Conservation (phyloP, 306 rosid genomes). For the Cicer bijugum region DNA sequence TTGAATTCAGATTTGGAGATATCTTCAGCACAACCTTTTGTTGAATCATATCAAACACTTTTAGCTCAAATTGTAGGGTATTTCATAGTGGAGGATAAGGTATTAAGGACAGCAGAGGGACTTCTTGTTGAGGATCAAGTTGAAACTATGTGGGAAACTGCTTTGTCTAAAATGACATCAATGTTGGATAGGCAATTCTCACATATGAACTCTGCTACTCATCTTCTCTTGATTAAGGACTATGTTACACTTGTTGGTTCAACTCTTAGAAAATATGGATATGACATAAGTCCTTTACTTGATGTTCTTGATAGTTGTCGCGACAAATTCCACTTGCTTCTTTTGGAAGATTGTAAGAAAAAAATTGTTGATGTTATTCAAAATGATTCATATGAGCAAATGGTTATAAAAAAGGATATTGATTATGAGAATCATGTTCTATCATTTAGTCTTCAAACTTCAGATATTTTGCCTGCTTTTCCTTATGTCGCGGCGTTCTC, state of each 20-base stretch:
- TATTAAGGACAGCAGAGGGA: slow-evolving; percentile 77
- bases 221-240: slow-evolving; percentile 91
- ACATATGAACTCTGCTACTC: slow-evolving; percentile 71
- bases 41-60: slow-evolving; percentile 78
- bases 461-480: slow-evolving; percentile 89
- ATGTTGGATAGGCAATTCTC: slow-evolving; percentile 77
- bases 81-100: slow-evolving; percentile 91
- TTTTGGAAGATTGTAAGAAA: slow-evolving; percentile 65
- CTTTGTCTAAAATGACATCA: slow-evolving; percentile 66
- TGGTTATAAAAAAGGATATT: slow-evolving; percentile 77
- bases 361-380: slow-evolving; percentile 60
- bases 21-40: slow-evolving; percentile 74
- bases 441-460: slow-evolving; percentile 70
- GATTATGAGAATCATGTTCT: slow-evolving; percentile 78
- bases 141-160: slow-evolving; percentile 87
- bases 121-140: slow-evolving; percentile 70
- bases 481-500: slow-evolving; percentile 89
- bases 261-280: slow-evolving; percentile 81
- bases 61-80: slow-evolving; percentile 90
- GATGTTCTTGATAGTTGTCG: slow-evolving; percentile 66
- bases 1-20: slow-evolving; percentile 85
- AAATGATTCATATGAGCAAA: slow-evolving; percentile 80
- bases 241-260: slow-evolving; percentile 81
- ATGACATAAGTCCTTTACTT: slow-evolving; percentile 71
- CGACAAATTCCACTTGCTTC: slow-evolving; percentile 79